Conservation (phyloP, 2,329 filamentous ascomycete species). For the Dendryphion nanum region DNA sequence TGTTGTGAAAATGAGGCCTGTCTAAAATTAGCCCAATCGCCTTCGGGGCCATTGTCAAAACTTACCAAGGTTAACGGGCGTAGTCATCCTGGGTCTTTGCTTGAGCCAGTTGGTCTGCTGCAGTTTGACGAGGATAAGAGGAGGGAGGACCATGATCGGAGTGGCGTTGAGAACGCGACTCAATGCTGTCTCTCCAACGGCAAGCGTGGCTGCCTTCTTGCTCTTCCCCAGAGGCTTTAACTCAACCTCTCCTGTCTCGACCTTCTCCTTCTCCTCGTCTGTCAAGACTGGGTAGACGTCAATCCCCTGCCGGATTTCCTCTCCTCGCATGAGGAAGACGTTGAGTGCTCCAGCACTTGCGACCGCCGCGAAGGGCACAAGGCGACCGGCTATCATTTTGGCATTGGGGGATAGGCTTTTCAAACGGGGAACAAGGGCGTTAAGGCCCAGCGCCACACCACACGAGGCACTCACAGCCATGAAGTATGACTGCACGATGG, state of each 20-base stretch:
- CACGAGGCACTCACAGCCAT: conserved; percentile 91
- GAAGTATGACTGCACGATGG: conserved; percentile 85
- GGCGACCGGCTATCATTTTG: conserved; percentile 72
- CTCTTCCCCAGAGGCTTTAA: conserved; percentile 78
- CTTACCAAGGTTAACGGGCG: conserved; percentile 76
- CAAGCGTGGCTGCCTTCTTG: conserved; percentile 81
- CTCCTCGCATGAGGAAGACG: conserved; percentile 95
- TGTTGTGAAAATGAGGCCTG: conserved; percentile 74
- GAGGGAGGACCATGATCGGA: conserved; percentile 95
- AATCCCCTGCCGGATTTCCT: conserved; percentile 91
- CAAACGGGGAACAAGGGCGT: conserved; percentile 82
- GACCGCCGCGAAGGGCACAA: conserved; percentile 95
- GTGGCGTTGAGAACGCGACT: conserved; percentile 91
- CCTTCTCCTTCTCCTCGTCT: conserved; percentile 64
- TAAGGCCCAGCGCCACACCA: conserved; percentile 88
- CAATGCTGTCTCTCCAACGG: conserved; percentile 88
- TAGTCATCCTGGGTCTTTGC: conserved; percentile 70
- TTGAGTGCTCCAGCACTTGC: conserved; percentile 89
- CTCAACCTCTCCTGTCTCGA: conserved; percentile 59
- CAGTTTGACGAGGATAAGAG: conserved; percentile 78
- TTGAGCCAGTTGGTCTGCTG: conserved; percentile 83
- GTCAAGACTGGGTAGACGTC: conserved; percentile 84
- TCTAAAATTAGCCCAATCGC: conserved; percentile 15
- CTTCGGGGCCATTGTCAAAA: conserved; percentile 1
- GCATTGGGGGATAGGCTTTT: conserved; percentile 73